Base-by-base conservation (phyloP, 805 yeast genomes). In the Lachancea kluyveri region DNA sequence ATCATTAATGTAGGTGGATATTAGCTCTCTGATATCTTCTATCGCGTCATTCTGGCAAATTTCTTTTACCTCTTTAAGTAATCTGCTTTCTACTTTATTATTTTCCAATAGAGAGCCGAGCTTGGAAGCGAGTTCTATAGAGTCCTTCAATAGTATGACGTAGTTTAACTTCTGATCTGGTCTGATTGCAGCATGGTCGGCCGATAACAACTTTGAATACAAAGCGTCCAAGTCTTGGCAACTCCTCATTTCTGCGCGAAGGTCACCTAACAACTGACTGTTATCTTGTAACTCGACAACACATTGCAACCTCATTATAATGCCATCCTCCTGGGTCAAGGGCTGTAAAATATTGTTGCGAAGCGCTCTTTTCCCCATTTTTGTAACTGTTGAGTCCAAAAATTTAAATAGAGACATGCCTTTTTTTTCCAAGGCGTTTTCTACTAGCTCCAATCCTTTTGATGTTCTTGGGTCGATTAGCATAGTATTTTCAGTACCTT, bases 281-380 rank as follows among this genome's bases (percentile, higher is more conserved):
- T 42, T 41, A 7, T 55, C 36, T 7, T 48, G 33, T 10, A 70
- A 40, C 33, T 65, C 71, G 22, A 52, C 42, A 0, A 68, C 64
- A 1, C 70, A 51, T 4, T 53, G 54, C 8, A 56, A 42, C 23
- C 76, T 50, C 23, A 59, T 41, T 8, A 42, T 34, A 3, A 70
- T 57, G 14, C 65, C 59, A 0, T 40, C 37, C 11, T 36, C 37
- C 39, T 65, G 64, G 1, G 70, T 66, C 10, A 70, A 41, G 0
- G 75, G 76, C 35, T 70, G 76, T n/a, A 70, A 38, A 3, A 69
- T 59, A 31, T 59, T 67, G 21, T 54, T 63, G 37, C 60, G 57
- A 28, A 71, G 44, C 5, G 61, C 36, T 30, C 74, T 40, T 10
- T 46, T 50, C 0, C 75, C 76, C 75, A 70, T 70, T 31, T 59